These are phyloP conservation scores for Thymus quinquecostatus DNA, from an alignment of 257 asterid species.

Conservation along the genomic window DNA sequence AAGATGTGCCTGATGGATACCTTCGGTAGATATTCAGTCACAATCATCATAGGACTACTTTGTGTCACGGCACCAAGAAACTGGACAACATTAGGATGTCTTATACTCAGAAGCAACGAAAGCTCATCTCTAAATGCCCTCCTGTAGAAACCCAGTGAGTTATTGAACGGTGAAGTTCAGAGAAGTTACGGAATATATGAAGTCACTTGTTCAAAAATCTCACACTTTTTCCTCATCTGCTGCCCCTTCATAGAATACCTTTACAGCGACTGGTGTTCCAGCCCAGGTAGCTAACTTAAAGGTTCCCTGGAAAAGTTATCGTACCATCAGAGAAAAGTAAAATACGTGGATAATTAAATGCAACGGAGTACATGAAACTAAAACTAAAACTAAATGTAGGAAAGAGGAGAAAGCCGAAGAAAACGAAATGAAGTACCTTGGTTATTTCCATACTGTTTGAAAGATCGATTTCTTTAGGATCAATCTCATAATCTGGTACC, in stretches of 20 bases:
- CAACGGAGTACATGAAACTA: not conserved
- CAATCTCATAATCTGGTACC: constrained; percentile 93
- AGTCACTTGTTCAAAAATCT: constrained; percentile 33
- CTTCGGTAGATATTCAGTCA: constrained; percentile 91
- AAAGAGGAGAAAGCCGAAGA: not conserved
- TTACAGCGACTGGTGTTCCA: constrained; percentile 93
- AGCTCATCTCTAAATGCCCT: constrained; percentile 85
- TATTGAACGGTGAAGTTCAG: constrained; percentile 16
- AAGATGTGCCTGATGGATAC: constrained; percentile 37
- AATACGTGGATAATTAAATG: constrained; percentile 19
- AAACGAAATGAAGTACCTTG: constrained; percentile 57
- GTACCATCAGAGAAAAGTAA: constrained; percentile 7
- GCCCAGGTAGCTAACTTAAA: constrained; percentile 82
- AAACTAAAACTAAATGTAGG: not conserved
- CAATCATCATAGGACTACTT: constrained; percentile 98
- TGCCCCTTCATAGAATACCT: constrained; percentile 75
- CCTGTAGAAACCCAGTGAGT: constrained; percentile 44
- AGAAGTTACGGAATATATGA: not conserved
- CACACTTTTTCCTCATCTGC: constrained; percentile 89
- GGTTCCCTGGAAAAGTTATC: constrained; percentile 62
- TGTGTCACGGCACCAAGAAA: constrained; percentile 99
- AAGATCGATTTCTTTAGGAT: constrained; percentile 80
- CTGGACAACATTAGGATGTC: constrained; percentile 95
- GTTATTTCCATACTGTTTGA: constrained; percentile 69
- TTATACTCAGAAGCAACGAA: constrained; percentile 77